Conservation (phyloP, 2,329 filamentous ascomycete genomes). For the Penicillium hesseltinei region DNA sequence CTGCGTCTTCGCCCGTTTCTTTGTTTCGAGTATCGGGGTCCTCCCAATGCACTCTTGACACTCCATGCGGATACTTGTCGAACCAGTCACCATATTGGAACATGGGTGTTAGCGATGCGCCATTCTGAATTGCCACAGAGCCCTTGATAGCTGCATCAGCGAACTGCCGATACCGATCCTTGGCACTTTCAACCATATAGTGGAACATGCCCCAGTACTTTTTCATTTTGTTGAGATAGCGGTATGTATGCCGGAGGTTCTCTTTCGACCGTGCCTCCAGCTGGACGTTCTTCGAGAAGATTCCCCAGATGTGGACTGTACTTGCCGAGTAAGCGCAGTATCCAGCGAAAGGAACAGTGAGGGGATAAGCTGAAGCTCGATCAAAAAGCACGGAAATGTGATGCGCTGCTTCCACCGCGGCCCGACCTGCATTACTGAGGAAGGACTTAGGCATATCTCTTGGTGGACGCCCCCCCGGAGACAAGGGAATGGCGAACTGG, state of each 20-base stretch:
- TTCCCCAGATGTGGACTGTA: constrained; percentile 89
- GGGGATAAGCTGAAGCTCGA: constrained; percentile 73
- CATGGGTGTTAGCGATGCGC: constrained; percentile 57
- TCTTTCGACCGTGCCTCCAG: constrained; percentile 77
- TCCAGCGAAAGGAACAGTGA: constrained; percentile 88
- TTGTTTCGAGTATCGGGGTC: constrained; percentile 69
- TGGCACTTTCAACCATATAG: constrained; percentile 90
- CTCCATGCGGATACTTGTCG: constrained; percentile 86
- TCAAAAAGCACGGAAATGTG: constrained; percentile 80
- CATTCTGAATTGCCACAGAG: constrained; percentile 41
- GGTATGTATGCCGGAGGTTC: constrained; percentile 82
- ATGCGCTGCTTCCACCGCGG: constrained; percentile 79
- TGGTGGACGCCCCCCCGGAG: constrained; percentile 62
- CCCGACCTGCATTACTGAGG: constrained; percentile 69
- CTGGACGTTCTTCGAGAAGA: constrained; percentile 77
- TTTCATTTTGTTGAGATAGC: constrained; percentile 91
- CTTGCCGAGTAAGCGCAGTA: constrained; percentile 93
- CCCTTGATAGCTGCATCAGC: constrained; percentile 76
- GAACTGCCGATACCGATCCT: constrained; percentile 80
- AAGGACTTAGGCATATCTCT: constrained; percentile 75
- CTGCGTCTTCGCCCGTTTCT: constrained; percentile 80
- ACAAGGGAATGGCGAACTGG: constrained; percentile 73
- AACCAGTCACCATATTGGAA: constrained; percentile 99
- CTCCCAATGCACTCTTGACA: constrained; percentile 78
- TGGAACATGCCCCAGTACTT: constrained; percentile 98